Base-by-base conservation (phyloP, 192 early-diverging fungal species). In the Diversispora epigaea region DNA sequence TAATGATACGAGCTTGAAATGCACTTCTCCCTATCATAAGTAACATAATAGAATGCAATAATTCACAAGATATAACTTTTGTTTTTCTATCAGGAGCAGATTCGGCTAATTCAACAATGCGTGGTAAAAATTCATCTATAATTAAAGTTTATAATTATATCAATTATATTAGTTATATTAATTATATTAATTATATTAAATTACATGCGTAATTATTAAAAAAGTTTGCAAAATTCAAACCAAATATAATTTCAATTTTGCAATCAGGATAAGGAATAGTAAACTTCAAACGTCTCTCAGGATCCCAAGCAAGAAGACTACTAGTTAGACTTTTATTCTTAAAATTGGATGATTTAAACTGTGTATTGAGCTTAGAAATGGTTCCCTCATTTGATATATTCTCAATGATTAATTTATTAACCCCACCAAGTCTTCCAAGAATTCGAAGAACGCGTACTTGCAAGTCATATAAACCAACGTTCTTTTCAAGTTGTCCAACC, bases 31-130 rank as follows among this genome's bases (percentile, higher is more conserved):
- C 93, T 47, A 94, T 83, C 91, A 94, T 94, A 9, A 91, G 39
- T n/a, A 94, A 77, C 8, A 90, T 78, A 6, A 90, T 60, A 12
- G 90, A 86, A 68, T 94, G 93, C 9, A 94, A 74, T 1, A 93
- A 76, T 73, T 94, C 93, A 52, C 90, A 86, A 8, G 89, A 89
- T 15, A 89, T 89, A 0, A 92, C 82, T 78, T 93, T 93, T n/a
- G 88, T 86, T 77, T 93, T 86, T 14, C 93, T 77, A 56, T 92
- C 89, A 1, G 90, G 82, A 8, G 92, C 91, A 65, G 80, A 82
- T 75, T 94, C 91, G 0, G 92, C 89, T n/a, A 93, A 76, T 25
- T 92, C 87, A 50, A 89, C 81, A n/a, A 94, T 86, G 14, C 92
- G 77, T 19, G 93, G 93, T 19, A 94, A 77, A 56, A 94, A 79